Evolutionary conservation across 805 yeast genomes (phyloP), one percentile per base, ranked within the genome.

Genomic region (Yamadazyma sp.): DNA sequence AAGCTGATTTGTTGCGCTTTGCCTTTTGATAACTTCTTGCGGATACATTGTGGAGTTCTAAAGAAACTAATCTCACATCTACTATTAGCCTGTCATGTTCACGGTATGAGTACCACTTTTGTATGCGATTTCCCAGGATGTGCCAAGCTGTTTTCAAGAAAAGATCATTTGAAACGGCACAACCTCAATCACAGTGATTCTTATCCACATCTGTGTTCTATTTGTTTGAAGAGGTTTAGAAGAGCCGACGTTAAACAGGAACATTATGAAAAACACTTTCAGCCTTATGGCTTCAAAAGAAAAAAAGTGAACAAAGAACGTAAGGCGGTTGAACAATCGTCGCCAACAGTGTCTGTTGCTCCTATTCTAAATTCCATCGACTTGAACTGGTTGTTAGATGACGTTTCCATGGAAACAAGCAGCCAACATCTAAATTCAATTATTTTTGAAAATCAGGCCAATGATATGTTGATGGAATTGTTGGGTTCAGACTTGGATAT

Each of bases 61-160:
- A 25, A 25, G n/a, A n/a, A n/a, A n/a, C n/a, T n/a, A n/a, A n/a
- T n/a, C n/a, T n/a, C n/a, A n/a, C n/a, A n/a, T n/a, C n/a, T n/a
- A n/a, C n/a, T 25, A 12, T 25, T 9, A 25, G 28, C 14, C 28
- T 25, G 7, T 16, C 28, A 25, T 25, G 28, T 10, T 12, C n/a
- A 11, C 13, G 14, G 13, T 25, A 25, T 25, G 28, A 25, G 13
- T 25, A 12, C 28, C 3, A 5, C 28, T 12, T 40, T 40, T 24
- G 23, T 14, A 8, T 52, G 57, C 29, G 35, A 41, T 11, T 46
- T 42, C 38, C 55, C 53, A 9, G 53, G 53, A 16, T 53, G 57
- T 41, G 40, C 33, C 18, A 53, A 53, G 46, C 21, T 38, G 18
- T 53, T 53, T 6, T 59, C 59, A 14, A 62, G 62, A 32, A 51